Conservation (phyloP, 2,329 filamentous ascomycete genomes). For the Rutstroemia sp. region DNA sequence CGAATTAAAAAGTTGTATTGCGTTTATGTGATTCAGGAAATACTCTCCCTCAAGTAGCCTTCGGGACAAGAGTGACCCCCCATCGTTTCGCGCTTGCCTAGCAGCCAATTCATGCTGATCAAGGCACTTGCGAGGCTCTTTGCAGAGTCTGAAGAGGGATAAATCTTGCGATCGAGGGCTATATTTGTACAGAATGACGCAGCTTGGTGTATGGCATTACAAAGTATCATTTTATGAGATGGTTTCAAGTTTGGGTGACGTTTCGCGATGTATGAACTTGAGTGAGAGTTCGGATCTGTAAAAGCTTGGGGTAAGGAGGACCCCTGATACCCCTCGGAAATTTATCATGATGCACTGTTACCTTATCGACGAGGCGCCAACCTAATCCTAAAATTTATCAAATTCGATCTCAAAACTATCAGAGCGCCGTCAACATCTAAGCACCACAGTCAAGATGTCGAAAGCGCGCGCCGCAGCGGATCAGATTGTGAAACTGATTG, state of each 20-base stretch:
- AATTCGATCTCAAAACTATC: not conserved
- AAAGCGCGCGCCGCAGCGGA: slow-evolving; percentile 37
- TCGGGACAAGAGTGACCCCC: not conserved
- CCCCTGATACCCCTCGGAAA: not conserved
- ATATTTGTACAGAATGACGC: slow-evolving; percentile 3
- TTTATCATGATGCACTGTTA: not conserved
- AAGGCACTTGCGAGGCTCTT: not conserved
- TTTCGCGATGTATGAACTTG: not conserved
- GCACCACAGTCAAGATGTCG: slow-evolving; percentile 25
- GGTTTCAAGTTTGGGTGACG: not conserved
- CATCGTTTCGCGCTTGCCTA: slow-evolving; percentile 9
- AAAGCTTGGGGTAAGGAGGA: slow-evolving; percentile 1
- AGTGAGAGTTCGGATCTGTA: not conserved
- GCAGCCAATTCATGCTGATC: not conserved
- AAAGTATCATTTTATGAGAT: not conserved
- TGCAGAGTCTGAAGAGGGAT: not conserved
- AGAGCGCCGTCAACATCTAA: not conserved
- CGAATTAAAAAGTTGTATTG: slow-evolving; percentile 1
- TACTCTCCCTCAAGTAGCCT: slow-evolving; percentile 1
- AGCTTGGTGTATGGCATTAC: not conserved
- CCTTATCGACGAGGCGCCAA: slow-evolving; percentile 9
- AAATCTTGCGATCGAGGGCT: not conserved
- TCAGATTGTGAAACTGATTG: slow-evolving; percentile 92
- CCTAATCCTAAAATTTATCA: slow-evolving; percentile 1
- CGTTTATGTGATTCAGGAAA: not conserved